Evolutionary conservation across 1,139 yeast genomes (phyloP).

Genomic region (Dujonia santamariae): DNA sequence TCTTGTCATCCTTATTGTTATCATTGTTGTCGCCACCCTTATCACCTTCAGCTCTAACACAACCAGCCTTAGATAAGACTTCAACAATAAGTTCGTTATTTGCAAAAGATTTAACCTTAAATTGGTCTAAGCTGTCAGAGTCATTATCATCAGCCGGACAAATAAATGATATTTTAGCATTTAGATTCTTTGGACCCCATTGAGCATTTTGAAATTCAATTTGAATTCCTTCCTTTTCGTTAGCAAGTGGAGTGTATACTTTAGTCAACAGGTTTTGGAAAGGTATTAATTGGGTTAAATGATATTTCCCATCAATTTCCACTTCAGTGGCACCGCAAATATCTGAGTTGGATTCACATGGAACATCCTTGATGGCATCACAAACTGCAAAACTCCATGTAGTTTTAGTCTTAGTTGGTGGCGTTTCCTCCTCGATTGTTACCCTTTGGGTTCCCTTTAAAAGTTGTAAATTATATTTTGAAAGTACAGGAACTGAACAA

Average conservation of each 20-base stretch:
- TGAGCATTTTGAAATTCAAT: constrained; percentile 52
- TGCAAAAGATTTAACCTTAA: constrained; percentile 29
- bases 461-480: constrained; percentile 39
- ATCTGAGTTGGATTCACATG: constrained; percentile 69
- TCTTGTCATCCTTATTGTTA: constrained; percentile 17
- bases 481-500: constrained; percentile 42
- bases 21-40: constrained; percentile 13
- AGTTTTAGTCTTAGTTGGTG: constrained; percentile 66
- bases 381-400: constrained; percentile 76
- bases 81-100: constrained; percentile 13
- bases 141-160: constrained; percentile 42
- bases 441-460: constrained; percentile 49
- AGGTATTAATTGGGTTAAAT: constrained; percentile 57
- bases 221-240: constrained; percentile 38
- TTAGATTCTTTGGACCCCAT: constrained; percentile 67
- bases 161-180: constrained; percentile 48
- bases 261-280: constrained; percentile 37
- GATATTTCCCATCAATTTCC: constrained; percentile 40
- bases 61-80: constrained; percentile 7
- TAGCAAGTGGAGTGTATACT: constrained; percentile 19
- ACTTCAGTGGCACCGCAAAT: constrained; percentile 64
- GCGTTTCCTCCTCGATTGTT: constrained; percentile 51
- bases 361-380: constrained; percentile 40
- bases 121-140: constrained; percentile 20
- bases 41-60: constrained; percentile 12